These are phyloP conservation scores for Epithele typhae DNA, from an alignment of 768 basidiomycete species.

Conservation along the genomic window DNA sequence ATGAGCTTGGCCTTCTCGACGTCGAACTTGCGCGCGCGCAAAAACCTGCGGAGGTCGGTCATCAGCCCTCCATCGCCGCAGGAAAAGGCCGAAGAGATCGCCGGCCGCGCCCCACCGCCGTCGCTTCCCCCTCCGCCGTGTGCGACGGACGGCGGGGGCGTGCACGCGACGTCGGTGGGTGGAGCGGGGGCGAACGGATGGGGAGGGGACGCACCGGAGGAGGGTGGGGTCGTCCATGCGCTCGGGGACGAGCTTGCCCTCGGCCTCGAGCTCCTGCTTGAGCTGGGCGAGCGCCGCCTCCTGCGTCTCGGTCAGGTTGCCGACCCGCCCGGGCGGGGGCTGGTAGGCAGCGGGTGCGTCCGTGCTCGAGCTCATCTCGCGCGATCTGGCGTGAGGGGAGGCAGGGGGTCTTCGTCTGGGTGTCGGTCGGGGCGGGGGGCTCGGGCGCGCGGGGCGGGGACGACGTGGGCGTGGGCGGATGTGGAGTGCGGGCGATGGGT, in stretches of 20 bases:
- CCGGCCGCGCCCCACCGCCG: neutral
- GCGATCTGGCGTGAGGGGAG: no score
- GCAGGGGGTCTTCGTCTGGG: no score
- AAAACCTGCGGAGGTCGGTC: conserved; percentile 46
- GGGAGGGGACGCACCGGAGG: conserved; percentile 44
- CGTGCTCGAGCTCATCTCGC: conserved; percentile 33
- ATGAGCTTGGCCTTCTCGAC: conserved; percentile 76
- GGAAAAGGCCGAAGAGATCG: neutral
- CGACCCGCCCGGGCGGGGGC: conserved; percentile 68
- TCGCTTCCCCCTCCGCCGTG: no score
- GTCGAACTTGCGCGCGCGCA: conserved; percentile 93
- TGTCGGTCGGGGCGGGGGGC: no score
- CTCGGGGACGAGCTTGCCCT: conserved; percentile 54
- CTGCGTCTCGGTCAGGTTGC: conserved; percentile 68
- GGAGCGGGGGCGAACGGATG: no score
- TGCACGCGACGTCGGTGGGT: no score
- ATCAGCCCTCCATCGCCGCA: neutral
- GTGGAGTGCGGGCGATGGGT: no score
- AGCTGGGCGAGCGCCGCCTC: conserved; percentile 65
- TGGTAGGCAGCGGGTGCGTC: conserved; percentile 62
- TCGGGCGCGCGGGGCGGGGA: no score
- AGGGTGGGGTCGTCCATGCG: conserved; percentile 71
- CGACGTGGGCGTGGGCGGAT: no score
- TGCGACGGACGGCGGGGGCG: no score
- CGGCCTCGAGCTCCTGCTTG: conserved; percentile 56